A percentile compares a stretch with the other conserved stretches of the same genome.
These are phyloP conservation scores for Erodium moschatum DNA, from an alignment of 441 rosid genomes.

Conservation along the genomic window DNA sequence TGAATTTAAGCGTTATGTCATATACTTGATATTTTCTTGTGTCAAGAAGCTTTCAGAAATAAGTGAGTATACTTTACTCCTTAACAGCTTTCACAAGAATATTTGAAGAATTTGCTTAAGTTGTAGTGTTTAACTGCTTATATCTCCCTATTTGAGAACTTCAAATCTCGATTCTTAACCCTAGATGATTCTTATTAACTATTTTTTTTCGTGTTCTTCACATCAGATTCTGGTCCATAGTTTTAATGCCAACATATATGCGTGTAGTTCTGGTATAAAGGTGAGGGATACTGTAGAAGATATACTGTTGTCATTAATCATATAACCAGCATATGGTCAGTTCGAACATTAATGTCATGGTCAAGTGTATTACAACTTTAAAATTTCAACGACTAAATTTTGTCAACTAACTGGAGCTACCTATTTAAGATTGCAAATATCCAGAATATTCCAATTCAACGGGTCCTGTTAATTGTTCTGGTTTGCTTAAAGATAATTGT, in stretches of 20 bases:
- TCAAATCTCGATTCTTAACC: neutral
- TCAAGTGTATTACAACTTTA: neutral
- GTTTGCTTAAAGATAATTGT: neutral
- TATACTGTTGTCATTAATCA: neutral
- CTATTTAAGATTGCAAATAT: neutral
- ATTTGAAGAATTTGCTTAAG: too few species aligned
- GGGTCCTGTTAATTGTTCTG: neutral
- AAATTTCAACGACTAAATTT: neutral
- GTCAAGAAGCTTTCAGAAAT: too few species aligned
- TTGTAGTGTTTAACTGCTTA: too few species aligned
- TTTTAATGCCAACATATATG: neutral
- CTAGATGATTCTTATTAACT: neutral
- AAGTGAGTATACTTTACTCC: too few species aligned
- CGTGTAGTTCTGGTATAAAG: neutral
- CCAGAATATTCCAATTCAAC: neutral
- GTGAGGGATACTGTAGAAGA: neutral
- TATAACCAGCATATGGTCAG: neutral
- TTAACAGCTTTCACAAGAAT: too few species aligned
- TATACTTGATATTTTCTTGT: too few species aligned
- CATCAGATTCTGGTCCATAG: neutral
- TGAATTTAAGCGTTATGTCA: too few species aligned
- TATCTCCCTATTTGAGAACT: neutral
- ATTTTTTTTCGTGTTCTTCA: too few species aligned
- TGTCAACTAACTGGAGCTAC: neutral
- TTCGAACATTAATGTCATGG: neutral